Evolutionary conservation across 2,329 filamentous ascomycete genomes (phyloP).

Genomic region (Claviceps arundinis): DNA sequence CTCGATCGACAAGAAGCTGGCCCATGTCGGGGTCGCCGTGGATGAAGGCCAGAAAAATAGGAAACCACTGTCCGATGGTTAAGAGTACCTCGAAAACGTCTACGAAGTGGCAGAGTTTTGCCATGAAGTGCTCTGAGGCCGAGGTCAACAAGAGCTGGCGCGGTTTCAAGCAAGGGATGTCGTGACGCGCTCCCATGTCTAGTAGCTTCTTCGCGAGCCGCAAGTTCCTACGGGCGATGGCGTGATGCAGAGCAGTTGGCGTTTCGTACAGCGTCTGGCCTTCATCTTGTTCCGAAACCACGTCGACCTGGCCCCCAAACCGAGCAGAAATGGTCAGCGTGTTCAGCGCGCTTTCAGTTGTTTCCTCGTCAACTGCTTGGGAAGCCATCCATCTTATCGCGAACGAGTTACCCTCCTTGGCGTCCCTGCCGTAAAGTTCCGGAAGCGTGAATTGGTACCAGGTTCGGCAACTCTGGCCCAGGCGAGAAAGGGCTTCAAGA

Average conservation of each 20-base stretch:
- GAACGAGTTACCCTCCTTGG: background rate
- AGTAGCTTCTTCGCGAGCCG: background rate
- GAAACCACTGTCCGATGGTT: background rate
- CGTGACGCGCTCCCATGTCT: background rate
- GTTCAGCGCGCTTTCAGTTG: background rate
- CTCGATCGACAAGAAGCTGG: background rate
- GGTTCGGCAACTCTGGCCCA: background rate
- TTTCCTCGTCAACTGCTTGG: background rate
- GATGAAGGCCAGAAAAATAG: constrained; percentile 1
- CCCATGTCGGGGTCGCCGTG: background rate
- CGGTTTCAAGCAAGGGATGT: background rate
- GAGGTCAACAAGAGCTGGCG: background rate
- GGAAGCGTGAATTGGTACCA: background rate
- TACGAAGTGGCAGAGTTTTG: background rate
- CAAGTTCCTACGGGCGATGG: background rate
- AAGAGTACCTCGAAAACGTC: background rate
- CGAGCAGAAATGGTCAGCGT: background rate
- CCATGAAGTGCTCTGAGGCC: background rate
- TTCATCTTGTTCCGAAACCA: background rate
- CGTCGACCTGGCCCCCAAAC: background rate
- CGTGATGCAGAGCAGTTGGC: constrained; percentile 2
- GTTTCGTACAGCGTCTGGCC: background rate
- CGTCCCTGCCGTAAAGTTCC: background rate
- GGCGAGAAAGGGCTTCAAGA: background rate
- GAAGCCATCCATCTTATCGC: constrained; percentile 3